Evolutionary conservation across 2,329 filamentous ascomycete genomes (phyloP).

Genomic region (Aureobasidium vineae): DNA sequence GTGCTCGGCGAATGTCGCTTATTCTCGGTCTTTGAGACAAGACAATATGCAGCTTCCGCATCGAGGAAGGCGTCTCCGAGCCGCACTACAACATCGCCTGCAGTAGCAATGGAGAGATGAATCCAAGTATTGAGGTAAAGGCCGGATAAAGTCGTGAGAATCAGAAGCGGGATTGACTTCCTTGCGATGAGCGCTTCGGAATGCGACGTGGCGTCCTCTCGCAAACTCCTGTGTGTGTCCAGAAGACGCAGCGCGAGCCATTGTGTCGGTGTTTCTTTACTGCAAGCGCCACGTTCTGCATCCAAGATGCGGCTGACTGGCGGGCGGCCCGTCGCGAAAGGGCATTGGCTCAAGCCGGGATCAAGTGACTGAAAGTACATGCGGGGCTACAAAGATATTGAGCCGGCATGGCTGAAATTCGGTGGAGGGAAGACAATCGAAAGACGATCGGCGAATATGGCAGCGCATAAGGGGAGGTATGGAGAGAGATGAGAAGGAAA

Average conservation of each 20-base stretch:
- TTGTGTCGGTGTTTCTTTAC: conserved; percentile 10
- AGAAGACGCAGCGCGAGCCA: conserved; percentile 5
- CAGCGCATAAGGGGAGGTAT: background rate
- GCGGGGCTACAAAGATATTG: conserved; percentile 44
- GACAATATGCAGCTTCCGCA: conserved; percentile 6
- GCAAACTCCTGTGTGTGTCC: conserved; percentile 2
- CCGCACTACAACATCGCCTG: background rate
- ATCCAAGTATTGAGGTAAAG: background rate
- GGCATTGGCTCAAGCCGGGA: conserved; percentile 42
- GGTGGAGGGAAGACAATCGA: conserved; percentile 13
- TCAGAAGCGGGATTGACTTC: background rate
- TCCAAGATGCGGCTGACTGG: conserved; percentile 27
- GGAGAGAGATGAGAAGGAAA: conserved; percentile 17
- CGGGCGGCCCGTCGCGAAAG: conserved; percentile 30
- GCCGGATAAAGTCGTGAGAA: background rate
- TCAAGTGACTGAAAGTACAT: conserved; percentile 63
- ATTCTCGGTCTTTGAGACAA: conserved; percentile 1
- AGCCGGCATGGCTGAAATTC: conserved; percentile 11
- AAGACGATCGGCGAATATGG: conserved; percentile 13
- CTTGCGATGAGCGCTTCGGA: conserved; percentile 11
- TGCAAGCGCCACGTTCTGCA: conserved; percentile 23
- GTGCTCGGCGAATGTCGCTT: conserved; percentile 14
- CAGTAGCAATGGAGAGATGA: background rate
- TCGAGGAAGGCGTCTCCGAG: conserved; percentile 6
- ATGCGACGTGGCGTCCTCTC: conserved; percentile 20